These are phyloP conservation scores for Pistacia atlantica DNA, from an alignment of 345 rosid genomes.

Conservation along the genomic window DNA sequence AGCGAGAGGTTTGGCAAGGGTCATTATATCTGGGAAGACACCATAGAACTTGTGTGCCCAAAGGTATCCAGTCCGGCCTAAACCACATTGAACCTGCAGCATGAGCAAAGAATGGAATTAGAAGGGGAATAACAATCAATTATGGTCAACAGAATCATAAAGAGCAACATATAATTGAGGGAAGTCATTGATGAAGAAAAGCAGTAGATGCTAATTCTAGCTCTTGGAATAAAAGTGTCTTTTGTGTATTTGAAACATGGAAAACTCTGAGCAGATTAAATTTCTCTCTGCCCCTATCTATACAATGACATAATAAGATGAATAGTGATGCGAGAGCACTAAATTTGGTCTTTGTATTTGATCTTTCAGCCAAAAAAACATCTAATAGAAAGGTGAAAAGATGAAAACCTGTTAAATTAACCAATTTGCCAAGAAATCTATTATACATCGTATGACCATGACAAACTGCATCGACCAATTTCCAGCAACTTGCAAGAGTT, in stretches of 20 bases:
- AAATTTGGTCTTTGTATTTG: neutral
- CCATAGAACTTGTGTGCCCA: conserved; percentile 81
- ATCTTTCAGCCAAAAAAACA: neutral
- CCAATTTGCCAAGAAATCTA: neutral
- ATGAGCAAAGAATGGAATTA: neutral
- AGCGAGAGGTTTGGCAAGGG: conserved; percentile 94
- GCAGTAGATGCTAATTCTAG: neutral
- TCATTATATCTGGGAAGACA: conserved; percentile 83
- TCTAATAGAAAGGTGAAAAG: neutral
- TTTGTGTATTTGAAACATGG: neutral
- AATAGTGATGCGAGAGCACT: neutral
- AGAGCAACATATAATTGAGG: neutral
- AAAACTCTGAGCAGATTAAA: neutral
- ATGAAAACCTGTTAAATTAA: neutral
- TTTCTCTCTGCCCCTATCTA: neutral
- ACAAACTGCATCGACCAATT: neutral
- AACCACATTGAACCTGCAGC: conserved; percentile 79
- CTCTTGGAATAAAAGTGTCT: neutral
- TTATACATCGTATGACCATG: neutral
- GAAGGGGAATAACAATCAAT: neutral
- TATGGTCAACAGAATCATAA: neutral
- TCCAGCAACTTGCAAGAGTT: neutral
- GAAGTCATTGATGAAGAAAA: neutral
- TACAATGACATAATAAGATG: neutral
- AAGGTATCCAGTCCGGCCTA: conserved; percentile 77